Evolutionary conservation across 1,284 basidiomycete species (phyloP).

Genomic region (Taiwanofungus camphoratus): DNA sequence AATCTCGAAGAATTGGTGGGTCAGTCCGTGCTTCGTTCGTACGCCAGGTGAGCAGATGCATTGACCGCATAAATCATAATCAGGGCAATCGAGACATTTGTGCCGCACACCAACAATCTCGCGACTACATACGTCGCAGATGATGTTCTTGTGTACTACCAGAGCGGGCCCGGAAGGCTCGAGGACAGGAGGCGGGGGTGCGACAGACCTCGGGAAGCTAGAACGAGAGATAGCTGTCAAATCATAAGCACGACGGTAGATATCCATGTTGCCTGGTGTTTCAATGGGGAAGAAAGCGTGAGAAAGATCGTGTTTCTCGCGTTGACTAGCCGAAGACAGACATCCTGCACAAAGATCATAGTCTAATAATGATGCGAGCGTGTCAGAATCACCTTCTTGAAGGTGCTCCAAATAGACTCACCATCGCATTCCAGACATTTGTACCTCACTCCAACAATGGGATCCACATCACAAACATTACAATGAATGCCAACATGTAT

Average conservation of each 20-base stretch:
- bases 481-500: constrained; percentile 35
- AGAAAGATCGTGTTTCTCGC: constrained; percentile 10
- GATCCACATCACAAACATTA: constrained; percentile 61
- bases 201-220: constrained; percentile 45
- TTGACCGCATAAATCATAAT: constrained; percentile 66
- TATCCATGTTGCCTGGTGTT: constrained; percentile 5
- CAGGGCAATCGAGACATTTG: constrained; percentile 72
- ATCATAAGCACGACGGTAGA: constrained; percentile 34
- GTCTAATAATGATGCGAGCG: constrained; percentile 34
- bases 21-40: constrained; percentile 13
- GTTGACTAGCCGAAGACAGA: constrained; percentile 38
- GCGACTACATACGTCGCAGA: constrained; percentile 56
- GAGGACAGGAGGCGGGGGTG: constrained; percentile 18
- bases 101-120: constrained; percentile 58
- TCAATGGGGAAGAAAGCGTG: constrained; percentile 11
- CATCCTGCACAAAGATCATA: constrained; percentile 71
- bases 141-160: constrained; percentile 36
- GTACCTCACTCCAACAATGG: constrained; percentile 41
- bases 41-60: constrained; percentile 46
- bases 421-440: constrained; percentile 61
- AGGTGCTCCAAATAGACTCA: constrained; percentile 6
- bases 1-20: constrained; percentile 66
- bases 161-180: background rate
- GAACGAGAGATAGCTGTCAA: constrained; percentile 63
- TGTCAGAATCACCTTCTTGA: too few species aligned